Evolutionary conservation across 352 stramenopile genomes (phyloP).

Genomic region (Thraustochytrium striatum): DNA sequence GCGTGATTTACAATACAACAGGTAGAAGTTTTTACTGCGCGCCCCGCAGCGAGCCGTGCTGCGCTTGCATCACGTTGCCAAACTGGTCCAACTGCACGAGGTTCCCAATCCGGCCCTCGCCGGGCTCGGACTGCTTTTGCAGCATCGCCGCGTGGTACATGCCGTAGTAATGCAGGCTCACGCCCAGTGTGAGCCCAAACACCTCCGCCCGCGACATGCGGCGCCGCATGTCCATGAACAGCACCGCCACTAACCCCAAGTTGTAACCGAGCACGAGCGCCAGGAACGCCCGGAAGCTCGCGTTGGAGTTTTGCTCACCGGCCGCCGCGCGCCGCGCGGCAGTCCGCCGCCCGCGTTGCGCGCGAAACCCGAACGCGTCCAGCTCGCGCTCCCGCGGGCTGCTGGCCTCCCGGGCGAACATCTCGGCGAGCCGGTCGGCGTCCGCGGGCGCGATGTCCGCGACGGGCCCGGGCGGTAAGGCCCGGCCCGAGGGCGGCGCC

Average conservation of each 20-base stretch:
- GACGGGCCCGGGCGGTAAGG: constrained; percentile 10
- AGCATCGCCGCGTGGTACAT: no score
- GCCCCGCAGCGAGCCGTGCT: not conserved
- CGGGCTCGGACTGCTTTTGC: not conserved
- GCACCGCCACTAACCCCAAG: no score
- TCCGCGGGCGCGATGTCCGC: not conserved
- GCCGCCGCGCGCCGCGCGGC: no score
- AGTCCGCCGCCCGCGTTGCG: not conserved
- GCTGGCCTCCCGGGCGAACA: not conserved
- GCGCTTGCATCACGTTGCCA: not conserved
- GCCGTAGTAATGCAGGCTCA: no score
- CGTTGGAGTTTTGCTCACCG: not conserved
- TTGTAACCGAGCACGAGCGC: no score
- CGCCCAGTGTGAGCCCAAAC: no score
- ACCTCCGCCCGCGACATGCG: no score
- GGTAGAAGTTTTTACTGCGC: not conserved
- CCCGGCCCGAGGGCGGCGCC: not conserved
- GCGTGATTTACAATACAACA: not conserved
- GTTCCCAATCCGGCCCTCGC: not conserved
- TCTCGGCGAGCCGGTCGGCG: constrained; percentile 9
- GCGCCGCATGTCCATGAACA: no score
- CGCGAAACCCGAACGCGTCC: not conserved
- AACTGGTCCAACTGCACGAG: not conserved
- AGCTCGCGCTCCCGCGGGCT: constrained; percentile 6
- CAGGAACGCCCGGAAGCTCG: not conserved